phyloP scores from a whole-genome alignment of 2,329 filamentous ascomycete genomes.

The Coccinonectria pachysandricola region DNA sequence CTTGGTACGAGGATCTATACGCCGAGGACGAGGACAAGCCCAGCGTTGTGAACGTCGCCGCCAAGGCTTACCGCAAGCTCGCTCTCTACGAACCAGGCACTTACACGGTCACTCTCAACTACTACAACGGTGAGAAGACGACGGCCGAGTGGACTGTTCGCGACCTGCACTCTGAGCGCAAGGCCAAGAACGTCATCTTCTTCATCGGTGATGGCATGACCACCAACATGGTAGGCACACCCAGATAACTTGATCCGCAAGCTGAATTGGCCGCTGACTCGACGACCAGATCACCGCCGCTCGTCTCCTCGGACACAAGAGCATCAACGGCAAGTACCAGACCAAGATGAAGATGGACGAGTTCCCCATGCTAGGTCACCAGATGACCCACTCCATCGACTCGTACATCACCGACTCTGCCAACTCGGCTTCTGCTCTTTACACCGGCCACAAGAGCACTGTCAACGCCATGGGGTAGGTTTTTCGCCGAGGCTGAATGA shows the following conservation, averaged over 20 bases:
- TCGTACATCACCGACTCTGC: conserved; percentile 79
- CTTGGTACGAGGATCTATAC: conserved; percentile 79
- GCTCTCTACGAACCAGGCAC: conserved; percentile 69
- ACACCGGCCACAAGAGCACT: conserved; percentile 73
- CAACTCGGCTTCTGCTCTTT: conserved; percentile 73
- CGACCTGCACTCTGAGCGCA: conserved; percentile 56
- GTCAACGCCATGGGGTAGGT: conserved; percentile 66
- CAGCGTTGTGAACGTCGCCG: conserved; percentile 67
- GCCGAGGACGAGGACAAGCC: conserved; percentile 60
- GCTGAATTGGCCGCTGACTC: neutral
- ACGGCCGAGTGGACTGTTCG: conserved; percentile 69
- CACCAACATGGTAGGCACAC: conserved; percentile 59
- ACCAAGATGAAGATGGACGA: conserved; percentile 66
- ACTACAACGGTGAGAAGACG: conserved; percentile 63
- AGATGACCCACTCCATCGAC: conserved; percentile 83
- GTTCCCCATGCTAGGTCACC: conserved; percentile 77
- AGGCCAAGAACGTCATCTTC: conserved; percentile 75
- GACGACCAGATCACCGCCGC: conserved; percentile 54
- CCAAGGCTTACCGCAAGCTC: conserved; percentile 68
- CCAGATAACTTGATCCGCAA: conserved; percentile 1
- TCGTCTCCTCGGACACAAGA: conserved; percentile 70
- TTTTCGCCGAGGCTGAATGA: neutral
- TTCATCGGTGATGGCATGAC: conserved; percentile 72
- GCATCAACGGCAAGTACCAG: conserved; percentile 76
- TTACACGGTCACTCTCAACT: conserved; percentile 65